Evolutionary conservation across 2,329 filamentous ascomycete species (phyloP).

Genomic region (Trichoderma asperellum): DNA sequence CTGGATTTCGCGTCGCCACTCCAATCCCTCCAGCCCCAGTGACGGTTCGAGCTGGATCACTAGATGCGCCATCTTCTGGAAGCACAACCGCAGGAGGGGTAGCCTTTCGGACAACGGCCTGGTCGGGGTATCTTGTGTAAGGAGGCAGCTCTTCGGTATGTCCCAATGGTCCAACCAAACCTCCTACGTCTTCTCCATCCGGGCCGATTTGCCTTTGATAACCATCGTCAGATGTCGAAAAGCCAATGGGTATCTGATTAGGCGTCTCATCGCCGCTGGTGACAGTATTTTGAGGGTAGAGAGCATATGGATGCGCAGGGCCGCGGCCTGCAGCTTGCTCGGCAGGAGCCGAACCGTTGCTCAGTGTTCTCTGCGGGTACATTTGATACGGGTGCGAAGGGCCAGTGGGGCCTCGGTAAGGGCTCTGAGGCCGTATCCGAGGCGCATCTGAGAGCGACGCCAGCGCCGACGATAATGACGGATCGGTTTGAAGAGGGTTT

Average conservation of each 20-base stretch:
- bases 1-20: constrained; percentile 63
- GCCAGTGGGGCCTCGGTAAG: constrained; percentile 70
- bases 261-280: constrained; percentile 52
- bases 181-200: constrained; percentile 83
- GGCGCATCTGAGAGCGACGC: constrained; percentile 44
- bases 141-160: constrained; percentile 91
- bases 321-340: constrained; percentile 48
- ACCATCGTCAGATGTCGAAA: constrained; percentile 66
- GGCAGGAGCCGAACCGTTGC: constrained; percentile 73
- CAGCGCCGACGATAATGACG: constrained; percentile 30
- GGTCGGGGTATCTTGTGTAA: constrained; percentile 87
- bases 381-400: constrained; percentile 85
- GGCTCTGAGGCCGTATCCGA: constrained; percentile 57
- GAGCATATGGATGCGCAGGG: constrained; percentile 81
- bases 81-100: constrained; percentile 33
- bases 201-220: constrained; percentile 77
- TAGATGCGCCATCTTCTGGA: constrained; percentile 30
- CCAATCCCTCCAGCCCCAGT: constrained; percentile 65
- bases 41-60: constrained; percentile 38
- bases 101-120: constrained; percentile 62
- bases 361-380: constrained; percentile 75
- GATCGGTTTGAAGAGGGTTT: constrained; percentile 32
- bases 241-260: constrained; percentile 68
- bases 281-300: constrained; percentile 82
- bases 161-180: constrained; percentile 84